Percentiles rank a stretch among this genome's conserved stretches.
phyloP scores from a whole-genome alignment of 2,329 filamentous ascomycete genomes.

The Ophiostoma sp. region DNA sequence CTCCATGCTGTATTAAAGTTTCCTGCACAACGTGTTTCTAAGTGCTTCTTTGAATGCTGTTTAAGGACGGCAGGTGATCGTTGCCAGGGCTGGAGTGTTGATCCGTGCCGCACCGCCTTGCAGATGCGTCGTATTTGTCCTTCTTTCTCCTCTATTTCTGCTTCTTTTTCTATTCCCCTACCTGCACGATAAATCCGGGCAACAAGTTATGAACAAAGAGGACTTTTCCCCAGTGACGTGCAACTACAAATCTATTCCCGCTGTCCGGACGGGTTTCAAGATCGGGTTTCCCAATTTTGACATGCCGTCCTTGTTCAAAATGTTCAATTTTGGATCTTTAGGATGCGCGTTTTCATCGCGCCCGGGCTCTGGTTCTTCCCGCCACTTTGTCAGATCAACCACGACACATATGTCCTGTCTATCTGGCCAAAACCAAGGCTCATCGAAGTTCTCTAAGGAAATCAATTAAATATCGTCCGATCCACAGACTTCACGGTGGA shows the following conservation, averaged over 20 bases:
- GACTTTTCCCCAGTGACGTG: not conserved
- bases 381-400: not conserved
- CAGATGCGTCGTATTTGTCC: not conserved
- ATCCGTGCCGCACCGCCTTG: slow-evolving; percentile 3
- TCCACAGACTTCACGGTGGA: not conserved
- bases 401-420: not conserved
- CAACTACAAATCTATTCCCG: not conserved
- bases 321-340: not conserved
- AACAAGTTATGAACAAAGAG: not conserved
- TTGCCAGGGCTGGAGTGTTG: not conserved
- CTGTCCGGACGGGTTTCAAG: not conserved
- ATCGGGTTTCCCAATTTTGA: not conserved
- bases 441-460: not conserved
- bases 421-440: not conserved
- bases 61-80: not conserved
- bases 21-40: not conserved
- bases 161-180: not conserved
- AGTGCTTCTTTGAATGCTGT: not conserved
- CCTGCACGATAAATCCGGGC: not conserved
- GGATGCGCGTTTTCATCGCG: not conserved
- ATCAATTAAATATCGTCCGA: not conserved
- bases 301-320: not conserved
- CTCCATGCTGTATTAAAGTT: not conserved
- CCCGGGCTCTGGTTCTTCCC: not conserved
- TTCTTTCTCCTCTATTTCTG: not conserved